Evolutionary conservation across 2,329 filamentous ascomycete species (phyloP).

Genomic region (Cladobotryum protrusum): DNA sequence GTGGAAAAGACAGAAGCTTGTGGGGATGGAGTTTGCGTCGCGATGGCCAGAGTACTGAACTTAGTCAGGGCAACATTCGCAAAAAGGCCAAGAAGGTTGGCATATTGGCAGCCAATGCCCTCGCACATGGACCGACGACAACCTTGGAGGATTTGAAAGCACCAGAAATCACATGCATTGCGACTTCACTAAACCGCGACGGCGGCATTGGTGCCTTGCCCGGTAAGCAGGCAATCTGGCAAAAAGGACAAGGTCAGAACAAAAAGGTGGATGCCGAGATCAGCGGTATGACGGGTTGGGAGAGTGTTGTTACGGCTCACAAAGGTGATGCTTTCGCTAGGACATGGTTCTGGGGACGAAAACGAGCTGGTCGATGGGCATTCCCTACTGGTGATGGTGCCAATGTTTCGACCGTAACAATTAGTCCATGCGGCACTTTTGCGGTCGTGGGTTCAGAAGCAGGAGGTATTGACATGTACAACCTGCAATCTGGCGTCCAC

Average conservation of each 20-base stretch:
- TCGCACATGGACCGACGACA: slow-evolving; percentile 55
- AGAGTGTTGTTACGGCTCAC: slow-evolving; percentile 92
- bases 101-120: slow-evolving; percentile 53
- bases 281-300: slow-evolving; percentile 83
- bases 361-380: slow-evolving; percentile 86
- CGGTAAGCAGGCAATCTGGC: slow-evolving; percentile 76
- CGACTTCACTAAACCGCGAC: slow-evolving; percentile 87
- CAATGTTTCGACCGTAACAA: slow-evolving; percentile 79
- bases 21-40: slow-evolving; percentile 96
- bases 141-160: slow-evolving; percentile 75
- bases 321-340: slow-evolving; percentile 76
- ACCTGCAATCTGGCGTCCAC: slow-evolving; percentile 86
- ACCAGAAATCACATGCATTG: slow-evolving; percentile 85
- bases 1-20: slow-evolving; percentile 80
- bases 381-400: slow-evolving; percentile 78
- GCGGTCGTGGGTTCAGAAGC: slow-evolving; percentile 78
- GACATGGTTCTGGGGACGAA: slow-evolving; percentile 98
- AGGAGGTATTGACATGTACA: slow-evolving; percentile 90
- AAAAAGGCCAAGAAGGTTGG: slow-evolving; percentile 86
- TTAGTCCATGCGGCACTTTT: slow-evolving; percentile 91
- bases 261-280: slow-evolving; percentile 62
- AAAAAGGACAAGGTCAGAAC: slow-evolving; percentile 62
- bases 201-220: slow-evolving; percentile 84
- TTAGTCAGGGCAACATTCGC: slow-evolving; percentile 84
- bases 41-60: slow-evolving; percentile 87